Base-by-base conservation (phyloP, 2,329 filamentous ascomycete species). In the Trichoderma brevicompactum region DNA sequence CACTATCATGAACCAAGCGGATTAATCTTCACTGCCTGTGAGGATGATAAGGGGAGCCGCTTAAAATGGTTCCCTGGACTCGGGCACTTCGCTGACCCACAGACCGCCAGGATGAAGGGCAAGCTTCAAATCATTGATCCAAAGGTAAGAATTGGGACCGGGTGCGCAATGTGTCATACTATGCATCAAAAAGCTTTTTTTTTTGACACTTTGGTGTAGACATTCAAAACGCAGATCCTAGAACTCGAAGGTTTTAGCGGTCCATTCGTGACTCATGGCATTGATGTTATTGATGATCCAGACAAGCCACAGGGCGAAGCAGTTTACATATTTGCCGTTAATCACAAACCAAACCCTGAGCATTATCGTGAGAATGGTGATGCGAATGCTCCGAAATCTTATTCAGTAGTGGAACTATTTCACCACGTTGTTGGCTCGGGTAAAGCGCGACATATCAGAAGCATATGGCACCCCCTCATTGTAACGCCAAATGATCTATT, bases 311-410 rank as follows among this genome's bases (percentile, higher is more conserved):
- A 66, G 2, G 72, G 72, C 9, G 71, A 77, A 1, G 75, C 83
- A 0, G 82, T 89, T 6, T 89, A 86, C 68, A 83, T 89, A 52
- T 85, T 85, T 62, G 86, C 83, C 0, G 73, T 89, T 56, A 89
- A 89, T 68, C 87, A 89, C 64, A 69, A 83, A 1, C 82, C 85
- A 0, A 82, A 87, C 64, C 77, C 78, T 0, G 76, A 77, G 0
- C 80, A 78, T 23, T 71, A 73, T 17, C 49, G 55, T 5, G 63
- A 63, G 2, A 69, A 70, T 36, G 52, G 60, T 32, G 17, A 70
- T 7, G 68, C 68, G 5, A 74, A 74, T 2, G 70, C 71, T 2
- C 74, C 73, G 9, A 80, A 80, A 66, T 79, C 81, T 0, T 78
- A 78, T 1, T 87, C 86, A 0, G 82, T 82, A 9, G 72, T 89